phyloP scores from a whole-genome alignment of 2,329 filamentous ascomycete genomes.

The Colletotrichum tamarilloi region DNA sequence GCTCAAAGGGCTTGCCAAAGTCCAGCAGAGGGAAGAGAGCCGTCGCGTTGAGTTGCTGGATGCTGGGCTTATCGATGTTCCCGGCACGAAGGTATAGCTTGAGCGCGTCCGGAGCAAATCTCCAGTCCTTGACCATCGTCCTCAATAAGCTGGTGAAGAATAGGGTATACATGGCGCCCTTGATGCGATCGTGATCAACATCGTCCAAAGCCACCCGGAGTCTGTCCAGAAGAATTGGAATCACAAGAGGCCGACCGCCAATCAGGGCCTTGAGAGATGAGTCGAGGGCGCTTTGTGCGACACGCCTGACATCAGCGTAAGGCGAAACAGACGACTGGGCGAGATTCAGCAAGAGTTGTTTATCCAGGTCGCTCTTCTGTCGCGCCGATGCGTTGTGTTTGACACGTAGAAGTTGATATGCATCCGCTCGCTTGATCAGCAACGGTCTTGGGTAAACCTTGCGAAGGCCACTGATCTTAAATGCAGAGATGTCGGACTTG shows the following conservation, averaged over 20 bases:
- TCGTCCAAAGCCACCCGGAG: slow-evolving; percentile 82
- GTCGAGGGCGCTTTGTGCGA: slow-evolving; percentile 91
- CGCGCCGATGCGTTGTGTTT: slow-evolving; percentile 92
- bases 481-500: slow-evolving; percentile 87
- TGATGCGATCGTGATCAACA: slow-evolving; percentile 90
- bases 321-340: slow-evolving; percentile 89
- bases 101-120: slow-evolving; percentile 91
- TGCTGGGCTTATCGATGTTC: slow-evolving; percentile 91
- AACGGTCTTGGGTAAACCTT: slow-evolving; percentile 94
- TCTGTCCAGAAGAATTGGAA: slow-evolving; percentile 84
- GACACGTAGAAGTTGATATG: slow-evolving; percentile 93
- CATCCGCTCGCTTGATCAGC: slow-evolving; percentile 91
- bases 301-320: slow-evolving; percentile 95
- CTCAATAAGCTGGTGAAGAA: slow-evolving; percentile 90
- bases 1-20: slow-evolving; percentile 88
- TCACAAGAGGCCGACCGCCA: slow-evolving; percentile 87
- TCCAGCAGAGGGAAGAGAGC: slow-evolving; percentile 90
- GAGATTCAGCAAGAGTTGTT: slow-evolving; percentile 84
- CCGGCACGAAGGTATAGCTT: slow-evolving; percentile 90
- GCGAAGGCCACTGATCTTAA: slow-evolving; percentile 91
- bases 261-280: slow-evolving; percentile 93
- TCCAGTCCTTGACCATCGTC: slow-evolving; percentile 92
- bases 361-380: slow-evolving; percentile 91
- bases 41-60: slow-evolving; percentile 86
- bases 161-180: slow-evolving; percentile 91